Evolutionary conservation across 2,329 filamentous ascomycete genomes (phyloP).

Genomic region (Fusarium aywerte): DNA sequence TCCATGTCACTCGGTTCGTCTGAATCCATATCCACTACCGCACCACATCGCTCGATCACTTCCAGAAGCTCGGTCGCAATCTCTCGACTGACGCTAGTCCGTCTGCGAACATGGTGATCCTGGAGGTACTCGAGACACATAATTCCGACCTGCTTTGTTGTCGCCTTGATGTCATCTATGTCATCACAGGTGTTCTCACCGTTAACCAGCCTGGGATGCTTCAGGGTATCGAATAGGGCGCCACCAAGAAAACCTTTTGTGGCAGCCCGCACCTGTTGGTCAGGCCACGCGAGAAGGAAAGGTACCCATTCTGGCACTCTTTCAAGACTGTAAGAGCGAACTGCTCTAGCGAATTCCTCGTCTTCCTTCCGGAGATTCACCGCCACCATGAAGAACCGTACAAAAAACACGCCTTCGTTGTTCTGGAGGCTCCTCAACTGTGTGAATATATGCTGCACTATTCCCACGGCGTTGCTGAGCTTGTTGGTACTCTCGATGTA

Average conservation of each 20-base stretch:
- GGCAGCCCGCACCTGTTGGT: slow-evolving; percentile 54
- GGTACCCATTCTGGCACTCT: slow-evolving; percentile 62
- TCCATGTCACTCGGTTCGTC: slow-evolving; percentile 49
- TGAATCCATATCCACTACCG: slow-evolving; percentile 53
- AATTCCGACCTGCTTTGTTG: slow-evolving; percentile 55
- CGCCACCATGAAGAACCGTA: slow-evolving; percentile 56
- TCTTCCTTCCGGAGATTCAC: slow-evolving; percentile 47
- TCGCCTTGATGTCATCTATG: slow-evolving; percentile 37
- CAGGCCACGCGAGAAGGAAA: slow-evolving; percentile 59
- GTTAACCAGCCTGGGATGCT: slow-evolving; percentile 12
- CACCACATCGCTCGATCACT: slow-evolving; percentile 56
- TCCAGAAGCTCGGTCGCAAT: slow-evolving; percentile 56
- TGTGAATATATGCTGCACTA: slow-evolving; percentile 57
- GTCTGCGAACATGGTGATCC: slow-evolving; percentile 58
- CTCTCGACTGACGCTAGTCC: slow-evolving; percentile 56
- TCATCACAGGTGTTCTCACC: slow-evolving; percentile 48
- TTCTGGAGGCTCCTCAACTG: slow-evolving; percentile 60
- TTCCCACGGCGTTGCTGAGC: slow-evolving; percentile 48
- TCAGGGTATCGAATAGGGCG: slow-evolving; percentile 53
- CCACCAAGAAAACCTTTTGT: slow-evolving; percentile 58
- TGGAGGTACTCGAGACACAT: slow-evolving; percentile 59
- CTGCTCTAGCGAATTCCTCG: slow-evolving; percentile 33
- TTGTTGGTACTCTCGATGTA: slow-evolving; percentile 61
- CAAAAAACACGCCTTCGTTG: slow-evolving; percentile 60
- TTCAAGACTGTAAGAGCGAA: slow-evolving; percentile 41